Percentiles rank a stretch among this genome's conserved stretches.
These are phyloP conservation scores for Pichia ethanolica DNA, from an alignment of 805 yeast species.

Conservation along the genomic window DNA sequence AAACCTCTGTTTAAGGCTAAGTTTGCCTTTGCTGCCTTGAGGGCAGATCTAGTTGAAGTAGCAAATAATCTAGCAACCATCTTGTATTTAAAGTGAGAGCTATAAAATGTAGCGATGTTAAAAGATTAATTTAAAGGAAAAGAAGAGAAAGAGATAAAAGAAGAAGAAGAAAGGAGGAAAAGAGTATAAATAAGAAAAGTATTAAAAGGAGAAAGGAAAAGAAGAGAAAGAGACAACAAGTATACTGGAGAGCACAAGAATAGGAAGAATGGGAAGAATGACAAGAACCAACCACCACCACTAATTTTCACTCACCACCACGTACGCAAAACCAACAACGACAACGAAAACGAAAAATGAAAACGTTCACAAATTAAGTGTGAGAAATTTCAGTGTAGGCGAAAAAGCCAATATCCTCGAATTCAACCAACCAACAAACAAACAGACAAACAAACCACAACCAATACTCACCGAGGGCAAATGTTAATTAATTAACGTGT, in stretches of 20 bases:
- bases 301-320: not conserved
- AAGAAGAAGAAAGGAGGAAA: not conserved
- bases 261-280: too few species aligned
- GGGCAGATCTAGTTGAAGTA: slow-evolving; percentile 74
- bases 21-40: slow-evolving; percentile 83
- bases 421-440: too few species aligned
- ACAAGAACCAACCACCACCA: not conserved
- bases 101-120: slow-evolving; percentile 5
- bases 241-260: not conserved
- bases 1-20: slow-evolving; percentile 64
- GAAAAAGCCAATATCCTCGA: too few species aligned
- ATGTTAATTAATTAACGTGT: too few species aligned
- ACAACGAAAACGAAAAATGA: too few species aligned
- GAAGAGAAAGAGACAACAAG: not conserved
- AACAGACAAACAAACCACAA: too few species aligned
- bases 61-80: slow-evolving; percentile 50
- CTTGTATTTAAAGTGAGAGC: slow-evolving; percentile 12
- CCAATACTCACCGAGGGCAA: too few species aligned
- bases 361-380: too few species aligned
- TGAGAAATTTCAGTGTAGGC: too few species aligned
- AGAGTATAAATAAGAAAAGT: not conserved
- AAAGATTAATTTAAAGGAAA: not conserved
- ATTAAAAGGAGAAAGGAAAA: not conserved
- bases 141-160: not conserved
- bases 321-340: too few species aligned